These are phyloP conservation scores for Blastocystis sp. DNA, from an alignment of 352 stramenopile genomes.

Conservation along the genomic window DNA sequence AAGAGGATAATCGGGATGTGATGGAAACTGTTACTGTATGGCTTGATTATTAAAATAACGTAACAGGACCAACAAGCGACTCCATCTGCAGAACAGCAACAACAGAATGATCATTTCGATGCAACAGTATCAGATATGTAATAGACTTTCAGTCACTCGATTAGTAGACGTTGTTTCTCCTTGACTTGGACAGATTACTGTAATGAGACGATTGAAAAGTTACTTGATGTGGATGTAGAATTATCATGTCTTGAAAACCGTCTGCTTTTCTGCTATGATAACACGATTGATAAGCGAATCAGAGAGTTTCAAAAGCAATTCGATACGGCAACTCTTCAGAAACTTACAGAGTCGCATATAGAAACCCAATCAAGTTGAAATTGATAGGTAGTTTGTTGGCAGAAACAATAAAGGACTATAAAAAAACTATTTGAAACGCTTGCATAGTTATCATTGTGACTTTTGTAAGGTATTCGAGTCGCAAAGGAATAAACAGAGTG, in stretches of 20 bases:
- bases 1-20: conserved; percentile 41
- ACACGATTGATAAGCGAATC: conserved; percentile 7
- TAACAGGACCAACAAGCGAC: not conserved
- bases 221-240: conserved; percentile 55
- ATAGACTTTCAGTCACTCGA: not conserved
- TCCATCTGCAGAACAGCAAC: conserved; percentile 6
- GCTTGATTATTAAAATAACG: not conserved
- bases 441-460: too few species aligned
- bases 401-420: too few species aligned
- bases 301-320: not conserved
- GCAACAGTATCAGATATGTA: conserved; percentile 54
- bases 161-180: conserved; percentile 19
- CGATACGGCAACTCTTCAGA: not conserved
- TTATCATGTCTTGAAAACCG: conserved; percentile 26
- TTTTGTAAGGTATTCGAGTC: too few species aligned
- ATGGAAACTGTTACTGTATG: conserved; percentile 49
- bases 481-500: not conserved
- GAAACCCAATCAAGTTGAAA: too few species aligned
- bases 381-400: too few species aligned
- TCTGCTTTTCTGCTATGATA: conserved; percentile 48
- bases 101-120: conserved; percentile 52
- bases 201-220: conserved; percentile 29
- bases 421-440: too few species aligned
- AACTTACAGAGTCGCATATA: not conserved
- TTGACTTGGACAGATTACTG: conserved; percentile 35